Base-by-base conservation (phyloP, 257 asterid species). In the Petunia axillaris region DNA sequence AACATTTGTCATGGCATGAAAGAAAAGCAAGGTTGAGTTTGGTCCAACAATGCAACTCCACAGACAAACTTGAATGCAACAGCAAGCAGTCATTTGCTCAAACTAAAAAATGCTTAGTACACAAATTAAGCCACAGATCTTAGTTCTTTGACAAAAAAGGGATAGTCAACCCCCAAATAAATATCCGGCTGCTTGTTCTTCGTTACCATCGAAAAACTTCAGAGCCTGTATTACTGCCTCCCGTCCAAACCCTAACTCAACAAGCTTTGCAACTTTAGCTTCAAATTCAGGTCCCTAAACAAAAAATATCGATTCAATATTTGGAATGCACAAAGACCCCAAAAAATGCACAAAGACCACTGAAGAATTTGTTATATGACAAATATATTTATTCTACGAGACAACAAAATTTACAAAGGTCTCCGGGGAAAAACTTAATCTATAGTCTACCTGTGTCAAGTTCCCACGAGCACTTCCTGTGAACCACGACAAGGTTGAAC, bases 171-270 rank as follows among this genome's bases (percentile, higher is more conserved):
- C 97, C 50, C 97, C 99, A 55, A 96, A 96, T 77, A 96, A 95
- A 85, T 88, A 96, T 54, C 92, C 93, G 37, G 98, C 98, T 2
- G 98, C 98, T 83, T 92, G 98, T 78, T 92, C 98, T 86, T 96
- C 99, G 41, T 91, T 96, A 64, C 98, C 99, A 66, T 89, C 90
- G 6, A 88, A 92, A 74, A 96, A 87, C 85, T 89, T 91, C 53
- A 94, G 87, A 83, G 99, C 99, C 87, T 94, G 92, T 78, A 92
- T 79, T 15, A 91, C 98, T 84, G 91, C 91, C 39, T 91, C 97
- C 87, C 98, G 87, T 77, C 92, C 97, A 75, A 96, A 96, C n/a
- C 98, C 99, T 7, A 96, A 90, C 89, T 96, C 98, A 6, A 94
- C 90, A 63, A 96, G 92, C 92, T 91, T 96, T 5, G 90, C 83